Conservation (phyloP, 768 basidiomycete species). For the Lyophyllum decastes region DNA sequence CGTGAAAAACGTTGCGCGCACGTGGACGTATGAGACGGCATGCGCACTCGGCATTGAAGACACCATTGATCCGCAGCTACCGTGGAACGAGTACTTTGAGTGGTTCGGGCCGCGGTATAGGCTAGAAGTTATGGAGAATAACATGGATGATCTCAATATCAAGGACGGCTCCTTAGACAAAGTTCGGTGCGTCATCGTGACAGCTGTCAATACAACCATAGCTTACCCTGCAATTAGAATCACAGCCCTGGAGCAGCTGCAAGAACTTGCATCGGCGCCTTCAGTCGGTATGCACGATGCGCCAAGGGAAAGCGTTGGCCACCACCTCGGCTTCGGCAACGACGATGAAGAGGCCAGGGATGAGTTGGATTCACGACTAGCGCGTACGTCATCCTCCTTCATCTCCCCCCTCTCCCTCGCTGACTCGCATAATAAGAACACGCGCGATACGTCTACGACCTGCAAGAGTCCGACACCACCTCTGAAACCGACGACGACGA, state of each 20-base stretch:
- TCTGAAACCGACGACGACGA: slow-evolving; percentile 49
- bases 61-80: slow-evolving; percentile 73
- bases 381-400: slow-evolving; percentile 50
- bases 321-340: slow-evolving; percentile 58
- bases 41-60: slow-evolving; percentile 89
- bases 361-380: slow-evolving; percentile 65
- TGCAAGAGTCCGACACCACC: slow-evolving; percentile 50
- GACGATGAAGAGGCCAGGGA: slow-evolving; percentile 56
- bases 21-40: slow-evolving; percentile 97
- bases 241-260: slow-evolving; percentile 41
- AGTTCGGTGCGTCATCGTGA: slow-evolving; percentile 59
- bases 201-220: too few species aligned
- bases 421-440: slow-evolving; percentile 49
- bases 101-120: slow-evolving; percentile 97
- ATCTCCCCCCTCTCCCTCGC: background rate
- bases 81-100: slow-evolving; percentile 91
- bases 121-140: slow-evolving; percentile 87
- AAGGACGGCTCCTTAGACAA: slow-evolving; percentile 78
- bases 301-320: slow-evolving; percentile 66
- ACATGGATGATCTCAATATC: slow-evolving; percentile 93
- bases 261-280: slow-evolving; percentile 59
- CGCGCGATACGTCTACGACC: slow-evolving; percentile 60
- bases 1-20: slow-evolving; percentile 91
- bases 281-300: slow-evolving; percentile 86
- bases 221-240: slow-evolving; percentile 20